Percentiles rank a stretch among this genome's conserved stretches.
Evolutionary conservation across 768 basidiomycete species (phyloP).

Genomic region (Rhizopogon rudus): DNA sequence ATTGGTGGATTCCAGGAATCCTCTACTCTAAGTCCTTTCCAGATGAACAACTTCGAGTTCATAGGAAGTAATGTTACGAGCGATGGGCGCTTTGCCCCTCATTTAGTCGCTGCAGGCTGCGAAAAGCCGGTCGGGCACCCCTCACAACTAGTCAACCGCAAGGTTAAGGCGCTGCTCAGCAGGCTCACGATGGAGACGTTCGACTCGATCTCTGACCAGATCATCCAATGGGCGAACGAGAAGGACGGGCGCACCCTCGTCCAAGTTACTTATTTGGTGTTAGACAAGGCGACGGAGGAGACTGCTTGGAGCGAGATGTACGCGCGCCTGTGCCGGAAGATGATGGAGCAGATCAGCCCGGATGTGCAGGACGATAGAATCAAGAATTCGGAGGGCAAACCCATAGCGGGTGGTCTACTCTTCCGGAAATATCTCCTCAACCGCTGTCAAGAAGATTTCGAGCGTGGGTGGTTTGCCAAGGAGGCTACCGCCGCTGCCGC

Average conservation of each 20-base stretch:
- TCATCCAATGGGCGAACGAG: constrained; percentile 87
- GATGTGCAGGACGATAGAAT: constrained; percentile 91
- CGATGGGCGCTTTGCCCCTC: constrained; percentile 53
- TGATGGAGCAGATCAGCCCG: constrained; percentile 89
- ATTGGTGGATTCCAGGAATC: constrained; percentile 30
- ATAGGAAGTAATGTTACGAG: constrained; percentile 45
- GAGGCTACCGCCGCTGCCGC: too few relatives aligned
- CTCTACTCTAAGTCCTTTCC: constrained; percentile 24
- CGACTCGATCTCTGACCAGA: constrained; percentile 92
- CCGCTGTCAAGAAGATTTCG: too few relatives aligned
- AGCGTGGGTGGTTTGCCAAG: too few relatives aligned
- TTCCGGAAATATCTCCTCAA: too few relatives aligned
- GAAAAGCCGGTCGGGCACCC: too few relatives aligned
- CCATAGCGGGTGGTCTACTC: too few relatives aligned
- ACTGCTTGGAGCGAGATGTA: constrained; percentile 98
- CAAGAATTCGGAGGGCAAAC: too few relatives aligned
- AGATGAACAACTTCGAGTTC: constrained; percentile 57
- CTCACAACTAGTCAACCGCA: constrained; percentile 66
- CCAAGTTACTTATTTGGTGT: constrained; percentile 92
- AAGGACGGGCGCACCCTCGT: constrained; percentile 23
- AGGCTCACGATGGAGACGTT: constrained; percentile 97
- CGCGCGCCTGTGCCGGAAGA: constrained; percentile 88
- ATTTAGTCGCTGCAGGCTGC: too few relatives aligned
- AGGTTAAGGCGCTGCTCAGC: constrained; percentile 89
- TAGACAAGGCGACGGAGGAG: constrained; percentile 97